Base-by-base conservation (phyloP, 805 yeast species). In the Sugiyamaella smithiae region DNA sequence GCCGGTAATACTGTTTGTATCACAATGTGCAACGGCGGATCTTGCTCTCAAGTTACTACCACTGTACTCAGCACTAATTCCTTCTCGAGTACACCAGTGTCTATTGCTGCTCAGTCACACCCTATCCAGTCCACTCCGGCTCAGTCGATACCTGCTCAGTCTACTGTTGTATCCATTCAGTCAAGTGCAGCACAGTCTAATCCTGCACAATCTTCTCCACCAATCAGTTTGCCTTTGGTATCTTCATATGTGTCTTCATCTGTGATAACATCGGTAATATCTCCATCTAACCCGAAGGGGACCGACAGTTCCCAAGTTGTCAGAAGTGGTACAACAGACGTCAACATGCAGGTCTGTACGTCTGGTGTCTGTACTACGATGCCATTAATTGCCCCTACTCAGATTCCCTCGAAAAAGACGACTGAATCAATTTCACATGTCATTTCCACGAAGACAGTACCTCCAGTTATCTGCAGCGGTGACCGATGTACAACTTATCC, bases 11-110 rank as follows among this genome's bases (percentile, higher is more conserved):
- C 80, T 77, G 38, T 69, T 65, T 48, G 91, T 83, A 40, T 70
- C 69, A 1, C 95, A 93, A 31, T 78, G 82, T 23, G 79, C 68
- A n/a, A 95, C 95, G 20, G 85, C 81, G 68, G 91, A 91, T n/a
- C 53, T 77, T 1, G 97, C 84, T 41, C 79, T 78, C 14, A 91
- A 76, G 62, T 91, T 85, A 58, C 93, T 2, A 47, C 52, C 23
- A 57, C 44, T 17, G 36, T 40, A 4, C 38, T n/a, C 5, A 3
- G 6, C 20, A 35, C 22, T 35, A 11, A 16, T 19, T 12, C 17
- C 5, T n/a, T 16, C 26, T 19, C 42, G 4, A 20, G 17, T n/a
- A n/a, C 38, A 5, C 25, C 45, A 6, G 16, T 11, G 38, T 40
- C 43, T 14, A 6, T 5, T 7, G n/a, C 46, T 3, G 19, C 26